A percentile compares a stretch with the other conserved stretches of the same genome.
Conservation (phyloP, 352 stramenopile species). For the Stramenopiles sp. region DNA sequence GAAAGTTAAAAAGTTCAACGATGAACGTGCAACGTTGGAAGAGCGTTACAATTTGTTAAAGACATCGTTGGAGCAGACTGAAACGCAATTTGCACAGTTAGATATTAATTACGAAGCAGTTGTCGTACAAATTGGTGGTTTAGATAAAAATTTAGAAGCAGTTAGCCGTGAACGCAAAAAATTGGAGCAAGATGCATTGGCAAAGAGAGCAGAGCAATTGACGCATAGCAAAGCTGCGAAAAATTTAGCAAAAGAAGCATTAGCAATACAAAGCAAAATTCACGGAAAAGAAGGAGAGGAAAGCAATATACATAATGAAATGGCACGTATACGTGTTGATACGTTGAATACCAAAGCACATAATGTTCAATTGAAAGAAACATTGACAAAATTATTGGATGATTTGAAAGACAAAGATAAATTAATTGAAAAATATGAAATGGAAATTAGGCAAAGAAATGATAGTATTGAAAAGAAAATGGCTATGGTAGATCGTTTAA, state of each 20-base stretch:
- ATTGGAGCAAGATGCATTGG: slow-evolving; percentile 52
- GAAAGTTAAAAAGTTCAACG: slow-evolving; percentile 31
- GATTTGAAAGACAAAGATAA: slow-evolving; percentile 65
- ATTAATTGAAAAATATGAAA: slow-evolving; percentile 63
- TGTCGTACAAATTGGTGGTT: slow-evolving; percentile 36
- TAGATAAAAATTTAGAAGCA: slow-evolving; percentile 46
- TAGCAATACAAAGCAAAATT: slow-evolving; percentile 27
- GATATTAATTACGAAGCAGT: slow-evolving; percentile 32
- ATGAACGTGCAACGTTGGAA: slow-evolving; percentile 43
- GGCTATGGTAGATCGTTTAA: slow-evolving; percentile 65
- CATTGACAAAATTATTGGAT: slow-evolving; percentile 38
- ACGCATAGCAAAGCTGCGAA: slow-evolving; percentile 67
- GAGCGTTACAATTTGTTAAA: slow-evolving; percentile 55
- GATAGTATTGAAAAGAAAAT: slow-evolving; percentile 91
- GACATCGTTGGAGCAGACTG: slow-evolving; percentile 58
- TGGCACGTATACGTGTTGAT: slow-evolving; percentile 68
- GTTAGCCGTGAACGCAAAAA: slow-evolving; percentile 60
- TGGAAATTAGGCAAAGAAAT: slow-evolving; percentile 75
- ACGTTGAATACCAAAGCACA: slow-evolving; percentile 69
- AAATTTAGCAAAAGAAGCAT: slow-evolving; percentile 45
- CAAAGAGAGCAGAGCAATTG: slow-evolving; percentile 53
- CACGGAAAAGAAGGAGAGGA: slow-evolving; percentile 68
- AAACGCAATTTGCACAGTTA: slow-evolving; percentile 46
- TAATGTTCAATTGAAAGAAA: slow-evolving; percentile 55
- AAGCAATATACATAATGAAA: slow-evolving; percentile 65